These are phyloP conservation scores for Fagopyrum esculentum DNA, from an alignment of 148 eudicot species.

Conservation along the genomic window DNA sequence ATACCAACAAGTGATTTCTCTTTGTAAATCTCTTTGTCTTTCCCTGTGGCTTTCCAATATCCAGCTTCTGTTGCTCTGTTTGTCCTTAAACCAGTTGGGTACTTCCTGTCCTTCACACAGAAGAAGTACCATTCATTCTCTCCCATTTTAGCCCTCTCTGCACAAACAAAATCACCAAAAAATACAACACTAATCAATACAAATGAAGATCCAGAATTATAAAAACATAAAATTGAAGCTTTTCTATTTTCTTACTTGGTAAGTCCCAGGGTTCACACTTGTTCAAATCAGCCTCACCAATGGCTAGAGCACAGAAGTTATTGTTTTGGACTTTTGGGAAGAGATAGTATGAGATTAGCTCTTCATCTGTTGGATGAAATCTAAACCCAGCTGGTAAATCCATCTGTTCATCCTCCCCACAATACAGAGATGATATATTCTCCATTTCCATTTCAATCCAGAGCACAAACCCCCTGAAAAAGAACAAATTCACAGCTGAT, in stretches of 20 bases:
- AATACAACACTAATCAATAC: background rate
- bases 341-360: slow-evolving; percentile 71
- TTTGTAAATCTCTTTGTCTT: slow-evolving; percentile 70
- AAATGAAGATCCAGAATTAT: background rate
- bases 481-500: background rate
- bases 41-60: slow-evolving; percentile 94
- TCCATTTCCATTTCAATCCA: slow-evolving; percentile 26
- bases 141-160: slow-evolving; percentile 77
- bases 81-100: slow-evolving; percentile 76
- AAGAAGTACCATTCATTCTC: slow-evolving; percentile 92
- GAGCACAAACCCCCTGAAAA: background rate
- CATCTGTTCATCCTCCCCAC: slow-evolving; percentile 38
- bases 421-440: slow-evolving; percentile 4
- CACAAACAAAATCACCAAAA: background rate
- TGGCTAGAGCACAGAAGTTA: slow-evolving; percentile 41
- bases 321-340: slow-evolving; percentile 41
- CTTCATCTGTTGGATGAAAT: slow-evolving; percentile 91
- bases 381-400: slow-evolving; percentile 93
- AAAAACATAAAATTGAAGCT: background rate
- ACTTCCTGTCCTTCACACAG: slow-evolving; percentile 66
- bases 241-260: slow-evolving; percentile 49
- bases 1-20: slow-evolving; percentile 58
- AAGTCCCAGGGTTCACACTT: slow-evolving; percentile 97
- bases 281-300: slow-evolving; percentile 82
- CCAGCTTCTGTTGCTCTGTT: slow-evolving; percentile 84